These are phyloP conservation scores for Leccinum solheimii DNA, from an alignment of 1,284 basidiomycete genomes.

Conservation along the genomic window DNA sequence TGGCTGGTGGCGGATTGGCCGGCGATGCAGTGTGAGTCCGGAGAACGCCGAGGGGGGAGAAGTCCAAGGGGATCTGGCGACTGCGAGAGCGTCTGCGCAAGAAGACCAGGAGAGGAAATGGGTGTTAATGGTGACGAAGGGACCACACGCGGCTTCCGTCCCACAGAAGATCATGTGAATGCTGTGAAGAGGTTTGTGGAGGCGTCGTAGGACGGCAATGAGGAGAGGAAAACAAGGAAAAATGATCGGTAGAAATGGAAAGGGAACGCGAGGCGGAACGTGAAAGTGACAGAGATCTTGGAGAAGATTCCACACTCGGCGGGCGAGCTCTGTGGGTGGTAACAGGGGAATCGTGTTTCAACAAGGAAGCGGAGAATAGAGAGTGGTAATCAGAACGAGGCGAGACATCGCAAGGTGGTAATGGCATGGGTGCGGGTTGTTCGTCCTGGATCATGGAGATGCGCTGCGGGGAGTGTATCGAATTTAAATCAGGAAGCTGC, in stretches of 20 bases:
- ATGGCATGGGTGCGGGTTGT: background rate
- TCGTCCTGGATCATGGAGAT: background rate
- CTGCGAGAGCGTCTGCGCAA: conserved; percentile 1
- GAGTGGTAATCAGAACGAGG: conserved; percentile 15
- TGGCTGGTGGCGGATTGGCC: background rate
- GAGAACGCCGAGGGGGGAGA: conserved; percentile 7
- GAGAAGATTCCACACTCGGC: conserved; percentile 2
- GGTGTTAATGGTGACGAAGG: conserved; percentile 30
- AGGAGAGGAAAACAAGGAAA: conserved; percentile 12
- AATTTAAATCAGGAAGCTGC: background rate
- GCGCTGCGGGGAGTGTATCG: background rate
- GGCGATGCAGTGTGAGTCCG: background rate
- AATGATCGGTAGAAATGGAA: conserved; percentile 10
- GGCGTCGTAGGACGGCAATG: conserved; percentile 14
- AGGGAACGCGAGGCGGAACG: conserved; percentile 6
- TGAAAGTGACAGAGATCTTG: background rate
- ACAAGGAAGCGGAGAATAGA: conserved; percentile 18
- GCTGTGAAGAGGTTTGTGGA: conserved; percentile 16
- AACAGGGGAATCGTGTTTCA: background rate
- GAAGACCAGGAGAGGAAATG: conserved; percentile 18
- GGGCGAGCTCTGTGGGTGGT: background rate
- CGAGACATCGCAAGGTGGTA: conserved; percentile 1
- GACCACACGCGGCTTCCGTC: background rate
- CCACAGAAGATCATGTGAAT: conserved; percentile 2
- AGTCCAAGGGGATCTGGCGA: conserved; percentile 28